Percentiles rank a stretch among this genome's conserved stretches.
Conservation (phyloP, 73 alveolate species). For the Breviolum minutum region DNA sequence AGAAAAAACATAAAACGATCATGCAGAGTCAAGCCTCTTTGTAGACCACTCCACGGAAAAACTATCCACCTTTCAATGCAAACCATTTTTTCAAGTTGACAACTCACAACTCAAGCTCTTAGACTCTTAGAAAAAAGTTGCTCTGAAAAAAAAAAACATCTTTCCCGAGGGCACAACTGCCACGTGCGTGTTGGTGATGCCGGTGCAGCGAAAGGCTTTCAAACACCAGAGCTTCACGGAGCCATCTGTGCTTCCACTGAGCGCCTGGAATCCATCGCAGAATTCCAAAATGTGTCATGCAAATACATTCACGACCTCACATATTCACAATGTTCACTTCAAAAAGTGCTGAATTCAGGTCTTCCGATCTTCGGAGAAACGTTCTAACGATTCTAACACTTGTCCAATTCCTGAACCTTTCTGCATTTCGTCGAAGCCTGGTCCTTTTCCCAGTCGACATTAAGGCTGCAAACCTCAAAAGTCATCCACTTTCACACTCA, state of each 20-base stretch:
- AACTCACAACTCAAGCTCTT: too few relatives aligned
- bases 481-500: not conserved
- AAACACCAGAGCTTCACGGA: slow-evolving; percentile 59
- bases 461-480: slow-evolving; percentile 42
- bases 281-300: not conserved
- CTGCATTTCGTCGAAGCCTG: slow-evolving; percentile 7
- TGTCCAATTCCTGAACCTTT: too few relatives aligned
- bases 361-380: not conserved
- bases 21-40: not conserved
- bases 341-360: not conserved
- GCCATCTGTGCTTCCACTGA: slow-evolving; percentile 66
- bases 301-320: too few relatives aligned
- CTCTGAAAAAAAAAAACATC: not conserved
- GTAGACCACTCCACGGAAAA: slow-evolving; percentile 46
- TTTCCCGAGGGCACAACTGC: not conserved
- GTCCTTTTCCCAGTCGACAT: slow-evolving; percentile 54
- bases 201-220: slow-evolving; percentile 36
- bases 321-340: not conserved
- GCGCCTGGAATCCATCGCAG: not conserved
- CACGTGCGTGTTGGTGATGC: not conserved
- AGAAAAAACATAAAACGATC: not conserved
- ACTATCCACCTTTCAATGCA: slow-evolving; percentile 7
- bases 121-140: too few relatives aligned
- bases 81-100: too few relatives aligned
- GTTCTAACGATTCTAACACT: too few relatives aligned